Percentiles rank a stretch among this genome's conserved stretches.
Conservation (phyloP, 352 stramenopile genomes). For the Pythium volutum region DNA sequence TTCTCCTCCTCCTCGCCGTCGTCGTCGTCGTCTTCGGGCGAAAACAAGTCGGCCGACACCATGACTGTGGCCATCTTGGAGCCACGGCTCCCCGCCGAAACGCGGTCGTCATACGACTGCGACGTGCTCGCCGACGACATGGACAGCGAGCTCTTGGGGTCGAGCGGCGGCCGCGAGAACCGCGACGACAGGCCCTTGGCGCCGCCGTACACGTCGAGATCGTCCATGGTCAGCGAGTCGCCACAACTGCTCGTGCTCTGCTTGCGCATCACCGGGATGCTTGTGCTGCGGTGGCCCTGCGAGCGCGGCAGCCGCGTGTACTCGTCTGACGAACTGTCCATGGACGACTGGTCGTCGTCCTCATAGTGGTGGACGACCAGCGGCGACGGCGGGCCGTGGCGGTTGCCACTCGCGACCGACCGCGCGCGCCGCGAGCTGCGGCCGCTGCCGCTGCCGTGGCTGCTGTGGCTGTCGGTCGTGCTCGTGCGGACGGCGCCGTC, state of each 20-base stretch:
- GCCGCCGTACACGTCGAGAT: constrained; percentile 8
- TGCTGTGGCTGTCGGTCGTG: constrained; percentile 3
- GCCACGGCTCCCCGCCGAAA: constrained; percentile 26
- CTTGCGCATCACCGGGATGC: neutral
- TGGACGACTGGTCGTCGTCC: constrained; percentile 14
- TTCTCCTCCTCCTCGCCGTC: constrained; percentile 14
- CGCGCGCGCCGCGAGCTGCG: constrained; percentile 4
- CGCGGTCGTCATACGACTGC: constrained; percentile 36
- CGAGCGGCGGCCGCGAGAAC: constrained; percentile 4
- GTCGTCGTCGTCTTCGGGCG: constrained; percentile 24
- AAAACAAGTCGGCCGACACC: constrained; percentile 16
- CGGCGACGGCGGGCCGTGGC: constrained; percentile 12
- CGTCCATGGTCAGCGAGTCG: constrained; percentile 20
- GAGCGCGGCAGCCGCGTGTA: neutral
- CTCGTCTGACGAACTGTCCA: neutral
- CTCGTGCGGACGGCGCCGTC: neutral
- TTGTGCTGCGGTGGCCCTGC: neutral
- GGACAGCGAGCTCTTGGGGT: constrained; percentile 29
- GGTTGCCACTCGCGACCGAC: neutral
- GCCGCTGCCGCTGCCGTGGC: constrained; percentile 2
- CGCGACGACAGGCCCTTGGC: neutral
- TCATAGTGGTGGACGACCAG: constrained; percentile 13
- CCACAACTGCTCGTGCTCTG: too few species aligned
- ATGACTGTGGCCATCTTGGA: constrained; percentile 2
- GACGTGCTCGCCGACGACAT: constrained; percentile 63